These are phyloP conservation scores for Blastobotrys malaysiensis DNA, from an alignment of 1,139 yeast species.

Conservation along the genomic window DNA sequence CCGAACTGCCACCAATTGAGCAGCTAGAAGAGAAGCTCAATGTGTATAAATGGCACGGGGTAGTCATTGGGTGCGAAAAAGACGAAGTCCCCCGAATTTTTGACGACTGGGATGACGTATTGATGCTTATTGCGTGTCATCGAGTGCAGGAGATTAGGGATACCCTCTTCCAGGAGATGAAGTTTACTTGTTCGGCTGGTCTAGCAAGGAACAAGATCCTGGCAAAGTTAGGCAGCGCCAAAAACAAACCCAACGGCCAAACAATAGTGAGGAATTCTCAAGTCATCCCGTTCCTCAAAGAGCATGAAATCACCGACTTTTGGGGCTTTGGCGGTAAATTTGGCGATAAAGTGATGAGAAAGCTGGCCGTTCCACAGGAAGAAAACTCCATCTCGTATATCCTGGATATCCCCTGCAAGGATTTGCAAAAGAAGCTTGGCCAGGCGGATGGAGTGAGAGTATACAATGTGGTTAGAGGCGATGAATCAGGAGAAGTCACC, in stretches of 20 bases:
- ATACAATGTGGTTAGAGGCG: constrained; percentile 62
- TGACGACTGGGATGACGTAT: constrained; percentile 82
- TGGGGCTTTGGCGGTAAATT: constrained; percentile 90
- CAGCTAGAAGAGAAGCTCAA: constrained; percentile 34
- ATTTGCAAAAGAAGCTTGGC: constrained; percentile 35
- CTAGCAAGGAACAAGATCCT: constrained; percentile 67
- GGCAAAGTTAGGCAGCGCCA: constrained; percentile 88
- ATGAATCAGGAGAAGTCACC: constrained; percentile 46
- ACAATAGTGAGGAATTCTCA: constrained; percentile 57
- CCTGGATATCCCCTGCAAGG: constrained; percentile 27
- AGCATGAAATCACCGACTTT: constrained; percentile 65
- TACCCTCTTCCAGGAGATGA: constrained; percentile 48
- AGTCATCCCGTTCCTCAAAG: constrained; percentile 48
- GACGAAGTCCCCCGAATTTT: constrained; percentile 20
- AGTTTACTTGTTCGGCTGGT: constrained; percentile 90
- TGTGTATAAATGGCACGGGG: constrained; percentile 34
- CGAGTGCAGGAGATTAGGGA: constrained; percentile 50
- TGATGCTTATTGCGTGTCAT: constrained; percentile 60
- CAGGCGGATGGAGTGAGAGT: constrained; percentile 40
- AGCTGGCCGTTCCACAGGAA: constrained; percentile 31
- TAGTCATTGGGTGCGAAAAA: constrained; percentile 17
- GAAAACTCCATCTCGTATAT: constrained; percentile 22
- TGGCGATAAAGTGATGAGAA: constrained; percentile 55
- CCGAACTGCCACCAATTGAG: constrained; percentile 40
- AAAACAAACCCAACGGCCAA: constrained; percentile 79